Percentiles rank a stretch among this genome's conserved stretches.
Evolutionary conservation across 164 flowering plant species (phyloP).

Genomic region (Echeveria elegans): DNA sequence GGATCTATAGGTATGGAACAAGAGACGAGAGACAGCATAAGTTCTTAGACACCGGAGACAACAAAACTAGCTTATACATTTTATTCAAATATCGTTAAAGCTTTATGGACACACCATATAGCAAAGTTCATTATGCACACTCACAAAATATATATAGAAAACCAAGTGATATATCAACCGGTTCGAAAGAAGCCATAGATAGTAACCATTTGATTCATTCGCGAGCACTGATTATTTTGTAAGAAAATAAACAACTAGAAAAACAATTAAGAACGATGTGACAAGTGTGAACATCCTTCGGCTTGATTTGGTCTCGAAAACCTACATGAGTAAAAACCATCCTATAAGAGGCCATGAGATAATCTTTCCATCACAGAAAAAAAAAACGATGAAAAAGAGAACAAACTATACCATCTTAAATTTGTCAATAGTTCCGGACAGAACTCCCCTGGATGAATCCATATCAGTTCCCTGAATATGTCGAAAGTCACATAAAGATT

Average conservation of each 20-base stretch:
- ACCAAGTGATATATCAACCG: neutral
- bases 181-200: neutral
- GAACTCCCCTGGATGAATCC: constrained; percentile 83
- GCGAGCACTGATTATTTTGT: constrained; percentile 29
- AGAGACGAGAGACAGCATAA: neutral
- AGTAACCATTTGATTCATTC: neutral
- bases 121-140: neutral
- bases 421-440: constrained; percentile 79
- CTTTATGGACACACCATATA: neutral
- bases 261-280: constrained; percentile 52
- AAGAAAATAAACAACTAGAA: constrained; percentile 57
- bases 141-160: neutral
- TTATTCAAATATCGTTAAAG: neutral
- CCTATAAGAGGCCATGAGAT: neutral
- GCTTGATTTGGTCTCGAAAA: constrained; percentile 79
- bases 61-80: neutral
- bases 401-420: constrained; percentile 50
- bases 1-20: neutral
- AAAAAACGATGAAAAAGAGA: neutral
- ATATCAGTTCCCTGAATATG: constrained; percentile 62
- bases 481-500: neutral
- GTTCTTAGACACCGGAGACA: neutral
- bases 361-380: neutral
- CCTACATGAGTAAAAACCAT: constrained; percentile 28
- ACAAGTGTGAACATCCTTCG: constrained; percentile 64